Conservation (phyloP, 495 filamentous ascomycete species). For the Xylaria flabelliformis region DNA sequence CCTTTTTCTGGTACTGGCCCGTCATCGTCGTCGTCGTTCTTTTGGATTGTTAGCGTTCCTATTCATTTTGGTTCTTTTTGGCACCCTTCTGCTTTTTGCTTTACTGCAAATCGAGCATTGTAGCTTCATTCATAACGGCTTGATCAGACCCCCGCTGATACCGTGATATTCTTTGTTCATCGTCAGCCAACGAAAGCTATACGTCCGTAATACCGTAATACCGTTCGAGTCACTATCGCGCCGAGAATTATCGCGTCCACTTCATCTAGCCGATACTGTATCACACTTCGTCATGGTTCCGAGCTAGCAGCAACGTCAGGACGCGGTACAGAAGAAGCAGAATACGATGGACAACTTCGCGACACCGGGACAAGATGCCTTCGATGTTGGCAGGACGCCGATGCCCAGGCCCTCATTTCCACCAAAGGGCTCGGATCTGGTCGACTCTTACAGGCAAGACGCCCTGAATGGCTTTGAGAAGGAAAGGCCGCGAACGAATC, state of each 20-base stretch:
- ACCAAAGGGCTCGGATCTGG: conserved; percentile 45
- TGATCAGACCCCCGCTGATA: conserved; percentile 5
- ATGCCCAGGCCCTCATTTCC: conserved; percentile 31
- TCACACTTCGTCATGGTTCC: conserved; percentile 29
- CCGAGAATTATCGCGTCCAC: neutral
- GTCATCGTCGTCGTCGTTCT: conserved; percentile 5
- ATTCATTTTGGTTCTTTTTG: neutral
- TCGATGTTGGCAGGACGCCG: conserved; percentile 30
- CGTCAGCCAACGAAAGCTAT: neutral
- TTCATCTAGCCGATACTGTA: neutral
- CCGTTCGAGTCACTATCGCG: neutral
- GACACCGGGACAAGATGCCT: conserved; percentile 34
- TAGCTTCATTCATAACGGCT: neutral
- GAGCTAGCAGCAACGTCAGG: conserved; percentile 27
- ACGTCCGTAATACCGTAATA: neutral
- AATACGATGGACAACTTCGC: conserved; percentile 41
- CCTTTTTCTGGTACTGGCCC: conserved; percentile 24
- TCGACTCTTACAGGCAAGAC: conserved; percentile 58
- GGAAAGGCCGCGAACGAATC: conserved; percentile 54
- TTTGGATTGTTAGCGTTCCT: conserved; percentile 17
- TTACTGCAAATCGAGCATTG: conserved; percentile 4
- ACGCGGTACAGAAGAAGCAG: conserved; percentile 30
- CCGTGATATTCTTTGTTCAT: conserved; percentile 17
- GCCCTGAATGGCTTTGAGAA: conserved; percentile 51
- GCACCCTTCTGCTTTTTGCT: neutral